phyloP scores from a whole-genome alignment of 2,329 filamentous ascomycete species.

The Pyricularia pennisetigena region DNA sequence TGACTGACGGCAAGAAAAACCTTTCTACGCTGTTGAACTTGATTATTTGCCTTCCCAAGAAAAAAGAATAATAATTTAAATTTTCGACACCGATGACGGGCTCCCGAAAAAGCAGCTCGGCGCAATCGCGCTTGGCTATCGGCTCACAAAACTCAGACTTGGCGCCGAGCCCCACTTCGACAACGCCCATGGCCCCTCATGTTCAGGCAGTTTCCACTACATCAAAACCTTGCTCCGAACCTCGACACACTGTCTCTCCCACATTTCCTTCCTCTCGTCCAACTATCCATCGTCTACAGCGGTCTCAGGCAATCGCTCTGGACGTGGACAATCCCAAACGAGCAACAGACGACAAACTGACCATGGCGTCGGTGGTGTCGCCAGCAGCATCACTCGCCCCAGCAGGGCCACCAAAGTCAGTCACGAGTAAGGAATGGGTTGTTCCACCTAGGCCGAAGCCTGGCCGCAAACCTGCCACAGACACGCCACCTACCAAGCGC shows the following conservation, averaged over 20 bases:
- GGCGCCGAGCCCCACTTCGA: slow-evolving; percentile 5
- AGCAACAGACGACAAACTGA: slow-evolving; percentile 19
- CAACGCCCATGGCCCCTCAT: slow-evolving; percentile 3
- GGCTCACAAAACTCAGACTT: slow-evolving; percentile 4
- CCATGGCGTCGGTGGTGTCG: slow-evolving; percentile 35
- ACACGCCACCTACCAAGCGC: slow-evolving; percentile 85
- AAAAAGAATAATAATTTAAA: not conserved
- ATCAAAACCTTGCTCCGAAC: not conserved
- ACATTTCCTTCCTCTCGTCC: not conserved
- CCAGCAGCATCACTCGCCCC: slow-evolving; percentile 23
- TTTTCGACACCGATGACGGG: not conserved
- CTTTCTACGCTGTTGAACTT: no score
- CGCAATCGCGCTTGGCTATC: not conserved
- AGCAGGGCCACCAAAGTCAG: slow-evolving; percentile 30
- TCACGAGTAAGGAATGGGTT: slow-evolving; percentile 80
- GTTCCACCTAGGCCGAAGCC: slow-evolving; percentile 79
- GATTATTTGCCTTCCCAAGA: not conserved
- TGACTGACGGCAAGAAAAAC: not conserved
- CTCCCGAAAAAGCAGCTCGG: not conserved
- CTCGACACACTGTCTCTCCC: not conserved
- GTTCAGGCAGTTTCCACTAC: not conserved
- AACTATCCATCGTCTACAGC: not conserved
- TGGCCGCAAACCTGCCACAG: slow-evolving; percentile 85
- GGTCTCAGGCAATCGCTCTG: not conserved
- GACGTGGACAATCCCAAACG: not conserved